Conservation (phyloP, 2,329 filamentous ascomycete species). For the Lithohypha guttulata region DNA sequence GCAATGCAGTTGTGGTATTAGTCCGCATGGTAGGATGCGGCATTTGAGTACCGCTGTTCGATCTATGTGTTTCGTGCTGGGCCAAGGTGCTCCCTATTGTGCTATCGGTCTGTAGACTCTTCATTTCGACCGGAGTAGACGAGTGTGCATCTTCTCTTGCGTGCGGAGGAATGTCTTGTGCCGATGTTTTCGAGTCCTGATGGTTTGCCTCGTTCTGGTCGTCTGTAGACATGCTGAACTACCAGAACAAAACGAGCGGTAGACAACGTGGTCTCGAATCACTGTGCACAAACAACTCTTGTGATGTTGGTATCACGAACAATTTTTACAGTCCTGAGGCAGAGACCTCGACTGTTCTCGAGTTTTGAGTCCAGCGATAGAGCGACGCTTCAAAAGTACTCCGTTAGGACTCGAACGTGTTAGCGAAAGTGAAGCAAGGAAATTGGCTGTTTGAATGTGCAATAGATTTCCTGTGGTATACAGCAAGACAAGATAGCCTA, state of each 20-base stretch:
- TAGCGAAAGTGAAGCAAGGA: no score
- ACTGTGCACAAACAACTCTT: no score
- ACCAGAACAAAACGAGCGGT: slow-evolving; percentile 5
- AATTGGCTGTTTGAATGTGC: no score
- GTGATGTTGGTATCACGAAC: no score
- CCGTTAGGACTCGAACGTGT: no score
- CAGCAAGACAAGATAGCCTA: neutral
- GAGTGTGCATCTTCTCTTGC: slow-evolving; percentile 11
- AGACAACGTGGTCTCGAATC: no score
- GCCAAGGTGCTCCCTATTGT: neutral
- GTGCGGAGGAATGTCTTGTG: slow-evolving; percentile 15
- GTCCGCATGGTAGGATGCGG: slow-evolving; percentile 14
- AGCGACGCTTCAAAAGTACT: no score
- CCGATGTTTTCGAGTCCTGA: slow-evolving; percentile 10
- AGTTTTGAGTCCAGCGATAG: neutral
- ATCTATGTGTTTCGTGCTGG: slow-evolving; percentile 8
- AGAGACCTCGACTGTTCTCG: neutral
- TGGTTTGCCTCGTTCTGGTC: slow-evolving; percentile 4
- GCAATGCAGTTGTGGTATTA: slow-evolving; percentile 20
- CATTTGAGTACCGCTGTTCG: slow-evolving; percentile 3
- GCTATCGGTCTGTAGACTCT: slow-evolving; percentile 9
- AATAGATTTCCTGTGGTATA: neutral
- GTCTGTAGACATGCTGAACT: slow-evolving; percentile 1
- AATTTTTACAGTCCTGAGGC: no score
- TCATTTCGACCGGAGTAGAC: slow-evolving; percentile 19